These are phyloP conservation scores for Suhomyces taliae DNA, from an alignment of 1,139 yeast genomes.

Conservation along the genomic window DNA sequence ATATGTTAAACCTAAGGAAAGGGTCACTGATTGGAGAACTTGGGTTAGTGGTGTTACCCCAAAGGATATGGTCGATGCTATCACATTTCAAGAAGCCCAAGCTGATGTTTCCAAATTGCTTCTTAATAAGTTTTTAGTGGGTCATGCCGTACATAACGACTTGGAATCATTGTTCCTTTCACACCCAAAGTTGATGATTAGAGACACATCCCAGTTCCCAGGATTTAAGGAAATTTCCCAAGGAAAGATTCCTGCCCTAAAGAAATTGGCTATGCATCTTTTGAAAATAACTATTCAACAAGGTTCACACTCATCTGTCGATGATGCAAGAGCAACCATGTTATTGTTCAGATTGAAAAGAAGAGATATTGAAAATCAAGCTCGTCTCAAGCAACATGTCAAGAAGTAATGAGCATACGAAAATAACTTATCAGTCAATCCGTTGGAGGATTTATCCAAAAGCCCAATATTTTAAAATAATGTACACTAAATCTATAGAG, in stretches of 20 bases:
- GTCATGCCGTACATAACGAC: slow-evolving; percentile 86
- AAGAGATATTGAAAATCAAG: slow-evolving; percentile 52
- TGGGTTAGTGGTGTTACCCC: slow-evolving; percentile 91
- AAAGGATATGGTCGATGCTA: slow-evolving; percentile 63
- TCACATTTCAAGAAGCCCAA: slow-evolving; percentile 67
- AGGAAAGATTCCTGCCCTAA: slow-evolving; percentile 74
- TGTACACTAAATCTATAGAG: no score
- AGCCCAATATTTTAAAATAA: no score
- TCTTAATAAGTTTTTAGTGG: slow-evolving; percentile 61
- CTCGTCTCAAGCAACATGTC: slow-evolving; percentile 4
- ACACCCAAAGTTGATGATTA: slow-evolving; percentile 61
- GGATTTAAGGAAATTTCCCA: slow-evolving; percentile 59
- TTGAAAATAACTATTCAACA: slow-evolving; percentile 65
- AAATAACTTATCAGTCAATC: no score
- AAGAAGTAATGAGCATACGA: slow-evolving; percentile 1
- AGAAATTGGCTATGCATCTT: slow-evolving; percentile 59
- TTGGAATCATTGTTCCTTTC: slow-evolving; percentile 63
- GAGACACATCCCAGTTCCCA: slow-evolving; percentile 73
- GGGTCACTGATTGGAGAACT: slow-evolving; percentile 89
- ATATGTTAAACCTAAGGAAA: slow-evolving; percentile 72
- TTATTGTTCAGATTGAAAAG: slow-evolving; percentile 63
- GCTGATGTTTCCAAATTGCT: slow-evolving; percentile 50
- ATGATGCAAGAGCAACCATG: slow-evolving; percentile 91
- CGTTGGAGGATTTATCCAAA: no score
- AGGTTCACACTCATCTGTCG: slow-evolving; percentile 83